phyloP scores from a whole-genome alignment of 441 rosid genomes.

The Jatropha podagrica region DNA sequence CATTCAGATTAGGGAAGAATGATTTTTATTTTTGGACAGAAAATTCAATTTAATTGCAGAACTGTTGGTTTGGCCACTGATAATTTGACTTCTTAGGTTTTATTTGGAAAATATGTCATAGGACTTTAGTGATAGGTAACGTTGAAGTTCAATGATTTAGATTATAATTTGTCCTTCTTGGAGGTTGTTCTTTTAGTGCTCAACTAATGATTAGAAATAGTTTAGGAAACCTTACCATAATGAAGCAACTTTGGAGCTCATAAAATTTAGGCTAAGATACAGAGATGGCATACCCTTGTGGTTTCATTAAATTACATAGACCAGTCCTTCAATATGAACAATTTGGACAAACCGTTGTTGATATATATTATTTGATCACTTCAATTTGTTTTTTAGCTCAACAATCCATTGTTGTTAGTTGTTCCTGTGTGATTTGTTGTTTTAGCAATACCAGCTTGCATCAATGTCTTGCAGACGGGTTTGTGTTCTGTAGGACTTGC shows the following conservation, averaged over 20 bases:
- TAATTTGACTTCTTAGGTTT: background rate
- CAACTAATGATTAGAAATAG: background rate
- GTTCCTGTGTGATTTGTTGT: background rate
- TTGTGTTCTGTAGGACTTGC: background rate
- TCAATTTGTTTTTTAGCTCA: background rate
- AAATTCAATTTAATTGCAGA: background rate
- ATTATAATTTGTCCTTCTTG: background rate
- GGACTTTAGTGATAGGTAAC: background rate
- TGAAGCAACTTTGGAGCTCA: background rate
- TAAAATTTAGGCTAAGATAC: background rate
- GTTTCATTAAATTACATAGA: background rate
- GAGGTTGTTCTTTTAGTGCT: background rate
- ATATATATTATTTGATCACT: background rate
- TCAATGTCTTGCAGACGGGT: background rate
- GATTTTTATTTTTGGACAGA: background rate
- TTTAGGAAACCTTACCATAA: background rate
- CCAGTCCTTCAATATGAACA: too few relatives aligned
- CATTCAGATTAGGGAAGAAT: background rate
- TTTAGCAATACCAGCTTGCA: background rate
- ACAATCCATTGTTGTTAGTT: background rate
- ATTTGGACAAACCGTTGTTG: background rate
- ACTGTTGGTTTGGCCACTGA: background rate
- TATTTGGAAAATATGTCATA: background rate
- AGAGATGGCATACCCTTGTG: background rate
- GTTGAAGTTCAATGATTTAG: background rate